phyloP scores from a whole-genome alignment of 2,329 filamentous ascomycete genomes.

The Coleophoma cylindrospora region DNA sequence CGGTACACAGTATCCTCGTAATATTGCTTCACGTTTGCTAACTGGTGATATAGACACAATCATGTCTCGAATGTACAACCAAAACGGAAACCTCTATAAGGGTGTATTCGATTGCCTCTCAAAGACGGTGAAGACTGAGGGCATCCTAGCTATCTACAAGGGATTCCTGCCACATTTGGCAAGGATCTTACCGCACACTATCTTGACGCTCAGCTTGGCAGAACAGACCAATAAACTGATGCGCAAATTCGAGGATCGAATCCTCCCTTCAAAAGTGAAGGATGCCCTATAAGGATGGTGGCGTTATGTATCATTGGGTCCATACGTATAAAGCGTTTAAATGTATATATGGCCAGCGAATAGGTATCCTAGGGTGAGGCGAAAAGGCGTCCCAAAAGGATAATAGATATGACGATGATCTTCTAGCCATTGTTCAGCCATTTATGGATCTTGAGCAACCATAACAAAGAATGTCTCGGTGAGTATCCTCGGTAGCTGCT shows the following conservation, averaged over 20 bases:
- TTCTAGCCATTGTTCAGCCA: conserved; percentile 31
- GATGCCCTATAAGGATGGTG: not conserved
- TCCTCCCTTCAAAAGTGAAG: conserved; percentile 37
- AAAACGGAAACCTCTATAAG: conserved; percentile 94
- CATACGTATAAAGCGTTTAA: no score
- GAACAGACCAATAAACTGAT: conserved; percentile 97
- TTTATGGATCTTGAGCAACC: conserved; percentile 65
- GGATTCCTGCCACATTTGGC: conserved; percentile 94
- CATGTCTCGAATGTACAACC: conserved; percentile 99
- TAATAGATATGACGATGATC: not conserved
- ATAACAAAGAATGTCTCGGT: conserved; percentile 54
- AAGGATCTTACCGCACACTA: conserved; percentile 90
- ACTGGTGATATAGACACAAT: conserved; percentile 65
- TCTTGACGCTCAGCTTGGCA: conserved; percentile 85
- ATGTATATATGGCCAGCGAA: no score
- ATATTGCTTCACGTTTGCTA: conserved; percentile 3
- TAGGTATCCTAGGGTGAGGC: no score
- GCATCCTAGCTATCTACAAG: conserved; percentile 92
- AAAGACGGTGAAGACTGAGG: conserved; percentile 89
- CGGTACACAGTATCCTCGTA: conserved; percentile 43
- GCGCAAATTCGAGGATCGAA: conserved; percentile 63
- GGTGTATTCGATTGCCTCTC: conserved; percentile 87
- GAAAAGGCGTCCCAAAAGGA: no score
- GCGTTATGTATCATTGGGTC: no score
- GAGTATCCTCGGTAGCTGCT: conserved; percentile 20